phyloP scores from a whole-genome alignment of 192 early-diverging fungal species.

The Umbelopsis ramanniana region DNA sequence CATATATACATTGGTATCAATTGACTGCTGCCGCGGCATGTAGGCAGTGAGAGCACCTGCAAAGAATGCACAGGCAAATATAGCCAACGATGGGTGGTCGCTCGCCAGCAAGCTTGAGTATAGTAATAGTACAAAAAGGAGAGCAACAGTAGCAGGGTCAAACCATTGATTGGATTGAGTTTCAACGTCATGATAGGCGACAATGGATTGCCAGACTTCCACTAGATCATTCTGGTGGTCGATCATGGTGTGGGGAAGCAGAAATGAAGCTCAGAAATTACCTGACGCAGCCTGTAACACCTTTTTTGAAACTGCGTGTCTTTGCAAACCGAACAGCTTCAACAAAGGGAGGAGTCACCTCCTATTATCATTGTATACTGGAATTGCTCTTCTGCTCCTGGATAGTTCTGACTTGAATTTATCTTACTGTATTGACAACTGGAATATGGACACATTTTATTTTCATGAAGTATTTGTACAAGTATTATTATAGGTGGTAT shows the following conservation, averaged over 20 bases:
- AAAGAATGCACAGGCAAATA: constrained; percentile 5
- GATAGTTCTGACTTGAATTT: no score
- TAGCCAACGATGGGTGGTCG: neutral
- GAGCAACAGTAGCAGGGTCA: neutral
- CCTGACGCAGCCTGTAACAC: neutral
- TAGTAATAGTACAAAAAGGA: neutral
- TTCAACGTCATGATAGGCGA: neutral
- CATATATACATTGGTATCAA: neutral
- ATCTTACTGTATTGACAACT: no score
- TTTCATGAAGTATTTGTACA: constrained; percentile 1
- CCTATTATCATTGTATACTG: no score
- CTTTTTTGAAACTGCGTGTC: no score
- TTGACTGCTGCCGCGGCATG: constrained; percentile 5
- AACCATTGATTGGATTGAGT: neutral
- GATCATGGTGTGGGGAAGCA: neutral
- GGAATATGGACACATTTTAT: no score
- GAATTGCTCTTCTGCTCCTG: no score
- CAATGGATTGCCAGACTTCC: neutral
- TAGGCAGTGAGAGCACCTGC: neutral
- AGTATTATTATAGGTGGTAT: neutral
- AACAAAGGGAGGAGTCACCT: no score
- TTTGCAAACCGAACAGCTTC: no score
- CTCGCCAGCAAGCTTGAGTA: neutral
- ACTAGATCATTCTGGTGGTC: neutral
- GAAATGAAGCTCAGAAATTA: constrained; percentile 2